Conservation (phyloP, 805 yeast genomes). For the Zygosaccharomyces siamensis region DNA sequence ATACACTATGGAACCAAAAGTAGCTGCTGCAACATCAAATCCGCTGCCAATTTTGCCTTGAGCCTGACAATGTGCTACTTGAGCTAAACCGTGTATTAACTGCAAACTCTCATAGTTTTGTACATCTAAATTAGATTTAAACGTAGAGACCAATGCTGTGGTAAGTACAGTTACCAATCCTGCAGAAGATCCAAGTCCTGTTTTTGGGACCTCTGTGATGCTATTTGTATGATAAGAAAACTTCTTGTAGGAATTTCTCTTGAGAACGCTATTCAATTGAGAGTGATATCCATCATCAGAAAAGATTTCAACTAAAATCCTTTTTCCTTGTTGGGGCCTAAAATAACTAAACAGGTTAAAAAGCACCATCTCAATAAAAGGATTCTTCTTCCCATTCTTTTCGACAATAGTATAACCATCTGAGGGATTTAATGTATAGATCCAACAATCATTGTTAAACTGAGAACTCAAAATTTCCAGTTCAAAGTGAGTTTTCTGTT, state of each 20-base stretch:
- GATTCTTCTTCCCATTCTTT: conserved; percentile 45
- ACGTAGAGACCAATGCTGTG: conserved; percentile 57
- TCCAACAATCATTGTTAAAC: conserved; percentile 68
- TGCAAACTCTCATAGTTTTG: conserved; percentile 21
- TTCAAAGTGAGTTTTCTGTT: conserved; percentile 13
- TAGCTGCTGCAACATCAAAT: conserved; percentile 94
- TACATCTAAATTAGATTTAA: conserved; percentile 36
- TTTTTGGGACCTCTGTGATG: conserved; percentile 76
- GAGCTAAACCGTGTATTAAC: conserved; percentile 77
- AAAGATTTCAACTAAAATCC: conserved; percentile 53
- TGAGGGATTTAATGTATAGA: conserved; percentile 37
- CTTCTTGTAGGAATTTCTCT: conserved; percentile 34
- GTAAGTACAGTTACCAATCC: conserved; percentile 81
- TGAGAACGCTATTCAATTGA: conserved; percentile 44
- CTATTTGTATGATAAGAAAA: conserved; percentile 58
- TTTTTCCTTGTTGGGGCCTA: conserved; percentile 26
- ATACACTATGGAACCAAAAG: conserved; percentile 82
- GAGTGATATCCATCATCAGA: conserved; percentile 92
- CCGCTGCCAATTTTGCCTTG: conserved; percentile 97
- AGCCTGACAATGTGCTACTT: conserved; percentile 86
- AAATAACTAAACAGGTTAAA: conserved; percentile 52
- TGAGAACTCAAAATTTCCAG: conserved; percentile 68
- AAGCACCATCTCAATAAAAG: conserved; percentile 67
- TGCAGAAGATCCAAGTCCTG: conserved; percentile 96
- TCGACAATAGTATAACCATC: conserved; percentile 27